Base-by-base conservation (phyloP, 805 yeast species). In the Kuraishia borneana region DNA sequence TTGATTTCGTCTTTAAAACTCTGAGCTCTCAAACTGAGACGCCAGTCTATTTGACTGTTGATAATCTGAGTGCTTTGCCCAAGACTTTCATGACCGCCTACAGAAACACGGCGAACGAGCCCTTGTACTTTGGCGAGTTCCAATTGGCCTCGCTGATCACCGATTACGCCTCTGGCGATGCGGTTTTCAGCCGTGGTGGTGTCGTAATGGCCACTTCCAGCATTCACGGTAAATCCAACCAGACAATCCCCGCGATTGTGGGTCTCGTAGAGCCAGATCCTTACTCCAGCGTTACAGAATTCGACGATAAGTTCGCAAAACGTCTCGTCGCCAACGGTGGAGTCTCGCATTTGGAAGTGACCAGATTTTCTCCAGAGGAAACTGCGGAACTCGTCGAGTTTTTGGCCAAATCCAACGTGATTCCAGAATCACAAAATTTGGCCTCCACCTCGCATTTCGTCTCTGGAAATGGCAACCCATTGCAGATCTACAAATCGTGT, bases 1-100 rank as follows among this genome's bases (percentile, higher is more conserved):
- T 82, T 44, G 60, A 65, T 36, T 65, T 68, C 34, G 56, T 82
- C 16, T 45, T 82, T 3, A 51, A 61, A 2, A 85, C 81, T 56
- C 57, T 84, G 34, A 50, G 66, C 12, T 47, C 46, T 25, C 83
- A 82, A 41, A 39, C 54, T 2, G 37, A 49, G 12, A 52, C 61
- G 26, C 88, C 89, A 4, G 78, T 80, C 7, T 60, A 71, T 33
- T 61, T 84, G 29, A 66, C 94, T 3, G 65, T 85, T 29, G 96
- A 87, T 53, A 76, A 82, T 48, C 66, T 84, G 48, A 76, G 83
- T 39, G 73, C 76, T 3, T 56, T 83, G 37, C 52, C 75, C 9
- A 68, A 75, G 26, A 47, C 57, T 21, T 65, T 81, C 5, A 54
- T 55, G 34, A 71, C 94, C 6, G 64, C 58, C 27, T 84, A 87